Base-by-base conservation (phyloP, 2,329 filamentous ascomycete species). In the Dothidotthia symphoricarpi region DNA sequence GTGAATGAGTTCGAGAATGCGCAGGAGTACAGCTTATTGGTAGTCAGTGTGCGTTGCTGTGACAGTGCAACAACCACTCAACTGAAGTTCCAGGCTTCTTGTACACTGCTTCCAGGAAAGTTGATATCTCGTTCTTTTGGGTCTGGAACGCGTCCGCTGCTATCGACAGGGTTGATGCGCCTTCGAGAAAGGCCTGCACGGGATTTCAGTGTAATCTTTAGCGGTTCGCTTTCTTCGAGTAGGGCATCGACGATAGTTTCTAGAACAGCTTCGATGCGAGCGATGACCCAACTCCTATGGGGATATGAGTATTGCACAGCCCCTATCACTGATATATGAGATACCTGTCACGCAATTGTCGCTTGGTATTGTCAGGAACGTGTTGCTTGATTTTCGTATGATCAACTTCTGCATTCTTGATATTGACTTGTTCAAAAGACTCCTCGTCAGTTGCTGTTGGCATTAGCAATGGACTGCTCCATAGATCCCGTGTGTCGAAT, bases 51-150 rank as follows among this genome's bases (percentile, higher is more conserved):
- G 30, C 36, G 16, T 9, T 15, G 11, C 13, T 13, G 17, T 15
- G 13, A 24, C 4, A 9, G 11, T 17, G 19, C 16, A 6, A 8
- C 12, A 13, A 19, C 25, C 3, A 50, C 49, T 44, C 58, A 53
- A 78, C 75, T 69, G 48, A 78, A 78, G 52, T 74, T 74, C 77
- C 78, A 80, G 11, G 78, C 77, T 56, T 82, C 80, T 38, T 75
- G 68, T 3, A 65, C 64, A 34, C 67, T 75, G 40, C 66, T 75
- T 11, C 78, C 80, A 10, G 80, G 80, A 59, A 78, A 82, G 15
- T 59, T 71, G 39, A 73, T 55, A 11, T 49, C 45, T 14, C 53
- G 51, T 11, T 34, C 28, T 33, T 50, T 57, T 10, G 53, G 39
- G 5, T 44, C 32, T 10, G 54, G 54, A n/a, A 31, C 24, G 10